Conservation (phyloP, 352 stramenopile genomes). For the Aphanomyces astaci region DNA sequence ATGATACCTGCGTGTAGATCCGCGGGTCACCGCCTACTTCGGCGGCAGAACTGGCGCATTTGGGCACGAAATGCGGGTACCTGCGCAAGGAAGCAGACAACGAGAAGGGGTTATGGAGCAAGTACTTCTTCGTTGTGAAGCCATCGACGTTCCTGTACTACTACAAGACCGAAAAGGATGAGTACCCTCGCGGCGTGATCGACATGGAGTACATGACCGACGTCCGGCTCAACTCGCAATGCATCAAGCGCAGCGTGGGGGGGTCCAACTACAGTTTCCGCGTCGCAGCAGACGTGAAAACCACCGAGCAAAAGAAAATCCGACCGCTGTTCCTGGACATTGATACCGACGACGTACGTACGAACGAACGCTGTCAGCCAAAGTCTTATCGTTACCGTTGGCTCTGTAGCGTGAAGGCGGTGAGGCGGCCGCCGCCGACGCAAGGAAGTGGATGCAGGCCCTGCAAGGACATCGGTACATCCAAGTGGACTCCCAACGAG, state of each 20-base stretch:
- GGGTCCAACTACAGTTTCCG: constrained; percentile 56
- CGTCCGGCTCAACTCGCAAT: constrained; percentile 66
- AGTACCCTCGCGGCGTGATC: constrained; percentile 59
- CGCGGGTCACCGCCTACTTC: constrained; percentile 49
- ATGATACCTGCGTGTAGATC: no score
- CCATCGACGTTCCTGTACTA: constrained; percentile 76
- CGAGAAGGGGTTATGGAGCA: constrained; percentile 61
- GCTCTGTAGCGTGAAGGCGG: not conserved
- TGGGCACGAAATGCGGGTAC: constrained; percentile 51
- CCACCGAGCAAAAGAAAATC: constrained; percentile 36
- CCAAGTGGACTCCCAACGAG: constrained; percentile 26
- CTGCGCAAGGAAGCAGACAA: constrained; percentile 75
- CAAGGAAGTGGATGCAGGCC: constrained; percentile 59
- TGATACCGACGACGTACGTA: constrained; percentile 29
- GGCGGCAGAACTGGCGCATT: constrained; percentile 35
- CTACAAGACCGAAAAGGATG: constrained; percentile 59
- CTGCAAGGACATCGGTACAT: constrained; percentile 60
- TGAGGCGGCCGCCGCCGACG: constrained; percentile 24
- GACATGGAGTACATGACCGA: constrained; percentile 73
- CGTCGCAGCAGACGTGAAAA: constrained; percentile 53
- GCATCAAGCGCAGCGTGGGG: constrained; percentile 57
- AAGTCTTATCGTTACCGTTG: not conserved
- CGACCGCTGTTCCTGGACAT: constrained; percentile 62
- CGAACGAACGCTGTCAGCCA: no score
- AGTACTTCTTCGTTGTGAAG: constrained; percentile 75